Evolutionary conservation across 164 flowering plant species (phyloP).

Genomic region (Aristolochia californica): DNA sequence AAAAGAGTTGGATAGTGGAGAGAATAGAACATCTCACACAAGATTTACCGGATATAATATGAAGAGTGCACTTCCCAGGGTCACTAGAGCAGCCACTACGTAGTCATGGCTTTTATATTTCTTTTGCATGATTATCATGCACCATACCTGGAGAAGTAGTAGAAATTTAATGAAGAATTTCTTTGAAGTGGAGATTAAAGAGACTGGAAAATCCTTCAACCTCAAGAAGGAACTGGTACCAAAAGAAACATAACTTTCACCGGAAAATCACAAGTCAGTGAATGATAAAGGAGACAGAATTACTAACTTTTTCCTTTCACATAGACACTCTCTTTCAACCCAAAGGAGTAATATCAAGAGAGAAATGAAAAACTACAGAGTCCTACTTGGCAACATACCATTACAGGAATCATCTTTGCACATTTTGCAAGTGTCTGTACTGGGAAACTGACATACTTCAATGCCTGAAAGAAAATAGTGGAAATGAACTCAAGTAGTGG

Average conservation of each 20-base stretch:
- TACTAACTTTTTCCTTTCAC: too few species aligned
- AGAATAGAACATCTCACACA: background rate
- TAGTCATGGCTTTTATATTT: constrained; percentile 70
- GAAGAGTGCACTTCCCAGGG: constrained; percentile 80
- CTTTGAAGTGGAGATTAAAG: too few species aligned
- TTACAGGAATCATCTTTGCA: constrained; percentile 99
- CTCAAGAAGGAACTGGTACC: too few species aligned
- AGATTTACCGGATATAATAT: constrained; percentile 73
- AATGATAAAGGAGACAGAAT: too few species aligned
- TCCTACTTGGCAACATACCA: constrained; percentile 41
- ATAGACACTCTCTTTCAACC: too few species aligned
- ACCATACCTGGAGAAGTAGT: constrained; percentile 63
- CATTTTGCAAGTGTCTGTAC: constrained; percentile 98
- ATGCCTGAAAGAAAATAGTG: constrained; percentile 53
- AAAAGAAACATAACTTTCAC: too few species aligned
- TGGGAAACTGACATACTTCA: constrained; percentile 97
- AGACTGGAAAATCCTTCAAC: too few species aligned
- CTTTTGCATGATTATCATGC: constrained; percentile 89
- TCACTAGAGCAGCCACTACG: constrained; percentile 69
- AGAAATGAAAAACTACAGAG: too few species aligned
- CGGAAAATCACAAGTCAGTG: too few species aligned
- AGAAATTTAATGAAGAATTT: background rate
- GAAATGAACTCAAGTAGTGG: background rate
- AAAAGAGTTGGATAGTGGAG: background rate
- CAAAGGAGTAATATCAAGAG: too few species aligned